Conservation (phyloP, 495 filamentous ascomycete species). For the Neurospora africana region DNA sequence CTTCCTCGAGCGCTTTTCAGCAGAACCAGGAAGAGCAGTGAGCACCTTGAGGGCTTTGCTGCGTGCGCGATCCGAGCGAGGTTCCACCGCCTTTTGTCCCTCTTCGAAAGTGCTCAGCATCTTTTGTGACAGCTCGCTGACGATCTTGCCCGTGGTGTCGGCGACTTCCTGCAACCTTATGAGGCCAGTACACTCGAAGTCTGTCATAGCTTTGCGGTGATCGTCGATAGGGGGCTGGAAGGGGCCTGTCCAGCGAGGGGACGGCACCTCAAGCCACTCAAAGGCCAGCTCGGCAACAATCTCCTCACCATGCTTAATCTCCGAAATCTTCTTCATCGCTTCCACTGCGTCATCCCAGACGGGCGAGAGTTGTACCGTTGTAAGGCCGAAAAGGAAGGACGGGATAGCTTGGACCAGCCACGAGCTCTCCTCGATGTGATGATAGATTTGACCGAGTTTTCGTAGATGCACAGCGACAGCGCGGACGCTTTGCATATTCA, state of each 20-base stretch:
- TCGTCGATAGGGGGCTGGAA: conserved; percentile 14
- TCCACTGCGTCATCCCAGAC: conserved; percentile 75
- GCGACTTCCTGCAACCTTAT: conserved; percentile 42
- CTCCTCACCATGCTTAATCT: conserved; percentile 59
- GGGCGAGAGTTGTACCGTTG: conserved; percentile 71
- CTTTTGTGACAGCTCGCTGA: conserved; percentile 30
- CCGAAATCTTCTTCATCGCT: conserved; percentile 63
- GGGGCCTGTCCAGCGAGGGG: conserved; percentile 33
- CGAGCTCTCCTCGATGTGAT: conserved; percentile 38
- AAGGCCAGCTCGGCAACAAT: conserved; percentile 64
- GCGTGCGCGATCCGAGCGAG: conserved; percentile 40
- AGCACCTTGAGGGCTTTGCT: conserved; percentile 73
- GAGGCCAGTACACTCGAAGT: conserved; percentile 78
- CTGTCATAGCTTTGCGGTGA: conserved; percentile 30
- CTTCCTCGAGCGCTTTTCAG: conserved; percentile 74
- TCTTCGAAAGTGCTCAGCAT: conserved; percentile 42
- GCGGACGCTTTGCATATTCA: conserved; percentile 64
- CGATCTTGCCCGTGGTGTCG: conserved; percentile 24
- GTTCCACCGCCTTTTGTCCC: conserved; percentile 33
- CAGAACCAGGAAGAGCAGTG: conserved; percentile 57
- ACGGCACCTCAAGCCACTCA: conserved; percentile 60
- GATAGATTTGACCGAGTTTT: conserved; percentile 56
- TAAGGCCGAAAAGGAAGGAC: conserved; percentile 76
- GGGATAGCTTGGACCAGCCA: conserved; percentile 67
- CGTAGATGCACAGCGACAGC: conserved; percentile 75